A percentile compares a stretch with the other conserved stretches of the same genome.
Evolutionary conservation across 495 filamentous ascomycete species (phyloP).

Genomic region (Apiosordaria backusii): DNA sequence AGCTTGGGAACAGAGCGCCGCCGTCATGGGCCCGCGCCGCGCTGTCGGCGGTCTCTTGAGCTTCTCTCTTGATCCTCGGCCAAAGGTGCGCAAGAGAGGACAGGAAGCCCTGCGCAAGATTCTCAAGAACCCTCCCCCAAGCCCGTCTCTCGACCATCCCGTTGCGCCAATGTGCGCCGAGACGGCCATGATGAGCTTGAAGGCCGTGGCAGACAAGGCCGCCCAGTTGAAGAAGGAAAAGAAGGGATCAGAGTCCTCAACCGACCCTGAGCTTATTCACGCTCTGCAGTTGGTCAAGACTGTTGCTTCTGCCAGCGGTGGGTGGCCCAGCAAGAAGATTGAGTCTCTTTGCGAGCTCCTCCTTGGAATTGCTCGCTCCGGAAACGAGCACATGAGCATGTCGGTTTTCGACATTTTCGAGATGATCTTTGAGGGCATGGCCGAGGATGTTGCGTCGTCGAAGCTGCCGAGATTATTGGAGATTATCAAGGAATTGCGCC

Average conservation of each 20-base stretch:
- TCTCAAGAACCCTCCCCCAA: slow-evolving; percentile 77
- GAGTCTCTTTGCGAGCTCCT: slow-evolving; percentile 85
- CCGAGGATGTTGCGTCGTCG: slow-evolving; percentile 74
- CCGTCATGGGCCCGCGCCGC: slow-evolving; percentile 79
- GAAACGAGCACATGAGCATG: slow-evolving; percentile 92
- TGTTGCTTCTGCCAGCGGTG: slow-evolving; percentile 76
- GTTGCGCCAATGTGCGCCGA: slow-evolving; percentile 95
- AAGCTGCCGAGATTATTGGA: slow-evolving; percentile 88
- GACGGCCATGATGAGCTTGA: slow-evolving; percentile 71
- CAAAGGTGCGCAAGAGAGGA: slow-evolving; percentile 91
- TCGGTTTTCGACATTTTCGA: slow-evolving; percentile 96
- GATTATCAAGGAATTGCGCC: slow-evolving; percentile 79
- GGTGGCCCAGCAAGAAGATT: slow-evolving; percentile 97
- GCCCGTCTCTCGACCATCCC: slow-evolving; percentile 86
- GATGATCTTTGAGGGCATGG: slow-evolving; percentile 87
- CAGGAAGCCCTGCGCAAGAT: slow-evolving; percentile 85
- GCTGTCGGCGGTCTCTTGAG: slow-evolving; percentile 83
- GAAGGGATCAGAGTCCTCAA: slow-evolving; percentile 56
- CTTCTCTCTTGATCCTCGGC: slow-evolving; percentile 80
- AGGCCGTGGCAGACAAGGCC: slow-evolving; percentile 59
- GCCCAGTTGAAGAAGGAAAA: slow-evolving; percentile 62
- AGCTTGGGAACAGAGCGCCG: slow-evolving; percentile 81
- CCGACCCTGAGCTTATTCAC: slow-evolving; percentile 84
- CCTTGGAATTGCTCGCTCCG: slow-evolving; percentile 79
- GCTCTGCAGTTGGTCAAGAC: slow-evolving; percentile 87